Base-by-base conservation (phyloP, 139 green algal species). In the Nannochloris sp. region DNA sequence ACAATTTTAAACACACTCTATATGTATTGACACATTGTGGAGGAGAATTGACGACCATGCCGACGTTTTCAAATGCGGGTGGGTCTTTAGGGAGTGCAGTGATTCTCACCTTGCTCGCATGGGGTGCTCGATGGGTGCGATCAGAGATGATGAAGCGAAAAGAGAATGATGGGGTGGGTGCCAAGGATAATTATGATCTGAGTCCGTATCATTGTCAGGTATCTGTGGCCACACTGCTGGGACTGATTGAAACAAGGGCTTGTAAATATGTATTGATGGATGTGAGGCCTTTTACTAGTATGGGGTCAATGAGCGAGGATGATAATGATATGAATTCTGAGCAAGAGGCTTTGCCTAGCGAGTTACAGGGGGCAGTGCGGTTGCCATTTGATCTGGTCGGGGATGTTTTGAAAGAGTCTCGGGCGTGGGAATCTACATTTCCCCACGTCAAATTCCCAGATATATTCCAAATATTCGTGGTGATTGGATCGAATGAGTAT, bases 61-160 rank as follows among this genome's bases (percentile, higher is more conserved):
- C 46, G 12, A 53, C 50, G 25, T 33, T 82, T n/a, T 79, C 62
- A 43, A 85, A 85, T 29, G 68, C 77, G 1, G 79, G 79, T 12
- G 79, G 79, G 20, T 85, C 78, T 12, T 40, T 86, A 16, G 81
- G 65, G 14, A 79, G 62, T n/a, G 79, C 79, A 17, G n/a, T 81
- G 8, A 48, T 76, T 5, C 75, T 86, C 8, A 86, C 78, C 5
- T 23, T 85, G 46, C 71, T 86, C 37, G 79, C 79, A 6, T 86
- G 79, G 79, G 74, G 66, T 1, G 77, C 85, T 23, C 59, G 79
- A 2, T 79, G 76, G 56, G 23, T 85, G 37, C 55, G 79, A 3
- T 60, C n/a, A 17, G 70, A 77, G 50, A 44, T 61, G 13, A 37
- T 69, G 9, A 64, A 62, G 56, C 50, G 30, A 28, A 43, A 45